Conservation (phyloP, 2,329 filamentous ascomycete genomes). For the Dothistroma septosporum region DNA sequence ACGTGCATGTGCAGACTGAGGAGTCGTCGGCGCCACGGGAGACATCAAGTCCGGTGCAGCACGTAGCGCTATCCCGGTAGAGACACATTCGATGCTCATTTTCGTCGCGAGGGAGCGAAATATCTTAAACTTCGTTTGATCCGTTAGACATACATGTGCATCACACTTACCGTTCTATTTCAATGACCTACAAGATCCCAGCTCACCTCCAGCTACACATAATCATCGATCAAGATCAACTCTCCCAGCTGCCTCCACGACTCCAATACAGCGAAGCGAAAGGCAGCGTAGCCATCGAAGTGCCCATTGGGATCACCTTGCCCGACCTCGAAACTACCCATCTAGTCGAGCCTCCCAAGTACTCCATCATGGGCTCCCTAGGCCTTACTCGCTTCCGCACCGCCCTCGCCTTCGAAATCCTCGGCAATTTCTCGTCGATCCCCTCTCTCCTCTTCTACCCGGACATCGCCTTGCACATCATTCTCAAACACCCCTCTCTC, state of each 20-base stretch:
- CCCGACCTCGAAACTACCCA: constrained; percentile 1
- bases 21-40: not conserved
- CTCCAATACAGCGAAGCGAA: not conserved
- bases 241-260: not conserved
- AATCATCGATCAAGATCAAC: not conserved
- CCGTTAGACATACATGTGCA: not conserved
- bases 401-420: constrained; percentile 14
- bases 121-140: not conserved
- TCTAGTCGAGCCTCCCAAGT: not conserved
- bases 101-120: not conserved
- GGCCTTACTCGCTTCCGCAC: constrained; percentile 12
- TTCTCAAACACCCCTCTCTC: constrained; percentile 4
- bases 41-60: not conserved
- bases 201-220: constrained; percentile 3
- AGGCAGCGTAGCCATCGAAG: constrained; percentile 1
- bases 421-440: constrained; percentile 12
- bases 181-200: not conserved
- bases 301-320: not conserved
- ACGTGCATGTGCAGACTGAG: not conserved
- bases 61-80: not conserved
- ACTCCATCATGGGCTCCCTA: constrained; percentile 5
- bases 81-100: too few relatives aligned
- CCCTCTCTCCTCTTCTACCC: constrained; percentile 13
- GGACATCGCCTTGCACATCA: constrained; percentile 10
- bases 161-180: not conserved